Evolutionary conservation across 2,329 filamentous ascomycete genomes (phyloP).

Genomic region (Pseudogymnoascus sp.): DNA sequence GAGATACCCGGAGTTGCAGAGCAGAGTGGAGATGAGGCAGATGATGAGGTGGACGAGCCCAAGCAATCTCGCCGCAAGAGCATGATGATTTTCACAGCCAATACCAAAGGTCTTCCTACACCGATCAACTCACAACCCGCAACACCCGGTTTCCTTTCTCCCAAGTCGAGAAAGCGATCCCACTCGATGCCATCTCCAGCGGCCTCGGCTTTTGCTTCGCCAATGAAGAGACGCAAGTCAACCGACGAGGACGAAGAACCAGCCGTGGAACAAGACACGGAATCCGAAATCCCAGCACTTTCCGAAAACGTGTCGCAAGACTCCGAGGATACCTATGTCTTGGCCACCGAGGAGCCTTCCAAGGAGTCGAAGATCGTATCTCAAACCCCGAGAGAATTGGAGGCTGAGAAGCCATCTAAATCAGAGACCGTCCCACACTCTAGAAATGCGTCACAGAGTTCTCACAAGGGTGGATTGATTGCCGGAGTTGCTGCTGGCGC

Average conservation of each 20-base stretch:
- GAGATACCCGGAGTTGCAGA: constrained; percentile 64
- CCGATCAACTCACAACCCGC: constrained; percentile 22
- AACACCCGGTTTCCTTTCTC: constrained; percentile 17
- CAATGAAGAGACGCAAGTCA: constrained; percentile 17
- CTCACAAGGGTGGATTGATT: constrained; percentile 10
- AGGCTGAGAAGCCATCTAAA: background rate
- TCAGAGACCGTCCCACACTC: background rate
- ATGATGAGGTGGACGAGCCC: constrained; percentile 34
- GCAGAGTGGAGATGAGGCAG: constrained; percentile 56
- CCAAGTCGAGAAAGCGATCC: constrained; percentile 23
- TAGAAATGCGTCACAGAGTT: background rate
- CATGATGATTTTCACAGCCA: constrained; percentile 34
- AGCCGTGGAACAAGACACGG: background rate
- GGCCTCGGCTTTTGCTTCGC: constrained; percentile 17
- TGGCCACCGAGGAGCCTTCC: background rate
- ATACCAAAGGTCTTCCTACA: constrained; percentile 19
- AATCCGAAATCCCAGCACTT: background rate
- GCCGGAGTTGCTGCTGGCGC: constrained; percentile 17
- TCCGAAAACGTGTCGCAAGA: constrained; percentile 9
- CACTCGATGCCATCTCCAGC: constrained; percentile 25
- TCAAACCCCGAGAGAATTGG: background rate
- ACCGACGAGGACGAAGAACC: background rate
- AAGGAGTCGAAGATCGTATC: background rate
- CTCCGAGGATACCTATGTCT: background rate
- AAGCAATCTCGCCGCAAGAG: constrained; percentile 35